phyloP scores from a whole-genome alignment of 2,329 filamentous ascomycete species.

The Cladosporium sp. region DNA sequence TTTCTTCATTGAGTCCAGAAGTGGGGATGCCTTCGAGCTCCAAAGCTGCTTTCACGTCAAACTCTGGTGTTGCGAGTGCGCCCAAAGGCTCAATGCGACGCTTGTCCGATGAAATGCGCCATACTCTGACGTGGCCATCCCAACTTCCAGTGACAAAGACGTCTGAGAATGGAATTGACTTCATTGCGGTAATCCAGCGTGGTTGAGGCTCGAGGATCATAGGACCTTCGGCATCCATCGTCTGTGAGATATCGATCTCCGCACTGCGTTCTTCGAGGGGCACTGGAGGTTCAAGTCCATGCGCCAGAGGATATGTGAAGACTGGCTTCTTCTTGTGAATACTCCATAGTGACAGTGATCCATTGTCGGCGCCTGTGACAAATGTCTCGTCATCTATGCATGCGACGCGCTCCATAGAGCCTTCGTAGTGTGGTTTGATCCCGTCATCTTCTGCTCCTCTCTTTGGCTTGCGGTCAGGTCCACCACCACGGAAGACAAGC shows the following conservation, averaged over 20 bases:
- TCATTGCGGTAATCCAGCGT: constrained; percentile 84
- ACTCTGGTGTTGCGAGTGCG: constrained; percentile 46
- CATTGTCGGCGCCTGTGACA: constrained; percentile 90
- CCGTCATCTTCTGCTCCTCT: constrained; percentile 39
- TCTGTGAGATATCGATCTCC: constrained; percentile 47
- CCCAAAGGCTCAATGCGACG: constrained; percentile 70
- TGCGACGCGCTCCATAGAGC: constrained; percentile 85
- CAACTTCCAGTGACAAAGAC: constrained; percentile 88
- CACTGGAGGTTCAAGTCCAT: constrained; percentile 75
- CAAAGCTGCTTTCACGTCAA: constrained; percentile 15
- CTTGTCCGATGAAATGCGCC: constrained; percentile 81
- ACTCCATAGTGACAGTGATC: constrained; percentile 80
- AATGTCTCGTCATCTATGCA: constrained; percentile 87
- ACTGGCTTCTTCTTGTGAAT: constrained; percentile 93
- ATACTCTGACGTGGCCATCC: constrained; percentile 83
- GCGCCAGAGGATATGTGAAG: constrained; percentile 71
- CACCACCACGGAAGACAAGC: constrained; percentile 87
- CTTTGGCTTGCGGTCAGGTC: constrained; percentile 40
- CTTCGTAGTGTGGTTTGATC: constrained; percentile 57
- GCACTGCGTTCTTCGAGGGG: constrained; percentile 66
- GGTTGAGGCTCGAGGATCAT: constrained; percentile 50
- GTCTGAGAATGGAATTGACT: constrained; percentile 84
- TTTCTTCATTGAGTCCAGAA: constrained; percentile 15
- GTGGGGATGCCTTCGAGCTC: constrained; percentile 18
- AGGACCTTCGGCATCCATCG: constrained; percentile 12